These are phyloP conservation scores for Alternaria atra DNA, from an alignment of 2,329 filamentous ascomycete species.

Conservation along the genomic window DNA sequence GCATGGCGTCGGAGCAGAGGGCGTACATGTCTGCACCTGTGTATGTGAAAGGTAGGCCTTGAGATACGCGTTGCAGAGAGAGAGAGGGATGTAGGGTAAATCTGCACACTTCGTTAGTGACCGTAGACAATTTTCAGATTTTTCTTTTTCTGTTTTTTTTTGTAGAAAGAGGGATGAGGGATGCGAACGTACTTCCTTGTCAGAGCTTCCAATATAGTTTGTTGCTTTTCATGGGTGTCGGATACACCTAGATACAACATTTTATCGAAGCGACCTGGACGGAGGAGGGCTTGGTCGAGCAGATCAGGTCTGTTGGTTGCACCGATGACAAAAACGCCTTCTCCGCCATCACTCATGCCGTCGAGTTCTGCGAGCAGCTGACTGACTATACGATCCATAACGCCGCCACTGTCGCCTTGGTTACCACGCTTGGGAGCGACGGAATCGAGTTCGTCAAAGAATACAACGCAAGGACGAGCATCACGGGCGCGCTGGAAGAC, in stretches of 20 bases:
- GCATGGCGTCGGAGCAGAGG: constrained; percentile 96
- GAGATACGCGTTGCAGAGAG: constrained; percentile 77
- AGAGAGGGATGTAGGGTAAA: constrained; percentile 85
- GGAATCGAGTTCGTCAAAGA: constrained; percentile 92
- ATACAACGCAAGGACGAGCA: constrained; percentile 86
- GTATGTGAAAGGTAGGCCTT: constrained; percentile 89
- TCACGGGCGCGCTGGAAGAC: constrained; percentile 89
- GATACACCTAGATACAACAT: constrained; percentile 97
- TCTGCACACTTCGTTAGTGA: constrained; percentile 54
- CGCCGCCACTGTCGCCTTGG: constrained; percentile 94
- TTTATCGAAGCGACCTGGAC: constrained; percentile 95
- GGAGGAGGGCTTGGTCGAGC: constrained; percentile 85
- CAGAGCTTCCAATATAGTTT: constrained; percentile 90
- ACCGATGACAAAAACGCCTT: constrained; percentile 91
- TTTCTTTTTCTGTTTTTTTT: too few species aligned
- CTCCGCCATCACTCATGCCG: constrained; percentile 94
- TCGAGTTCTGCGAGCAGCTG: constrained; percentile 95
- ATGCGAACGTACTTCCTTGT: constrained; percentile 81
- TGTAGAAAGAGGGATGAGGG: neutral
- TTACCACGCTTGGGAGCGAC: constrained; percentile 97
- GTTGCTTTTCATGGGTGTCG: constrained; percentile 95
- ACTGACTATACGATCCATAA: constrained; percentile 97
- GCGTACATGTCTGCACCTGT: constrained; percentile 98
- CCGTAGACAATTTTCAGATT: too few species aligned
- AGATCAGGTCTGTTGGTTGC: constrained; percentile 95